Evolutionary conservation across 2,329 filamentous ascomycete species (phyloP).

Genomic region (Trichoderma sp.): DNA sequence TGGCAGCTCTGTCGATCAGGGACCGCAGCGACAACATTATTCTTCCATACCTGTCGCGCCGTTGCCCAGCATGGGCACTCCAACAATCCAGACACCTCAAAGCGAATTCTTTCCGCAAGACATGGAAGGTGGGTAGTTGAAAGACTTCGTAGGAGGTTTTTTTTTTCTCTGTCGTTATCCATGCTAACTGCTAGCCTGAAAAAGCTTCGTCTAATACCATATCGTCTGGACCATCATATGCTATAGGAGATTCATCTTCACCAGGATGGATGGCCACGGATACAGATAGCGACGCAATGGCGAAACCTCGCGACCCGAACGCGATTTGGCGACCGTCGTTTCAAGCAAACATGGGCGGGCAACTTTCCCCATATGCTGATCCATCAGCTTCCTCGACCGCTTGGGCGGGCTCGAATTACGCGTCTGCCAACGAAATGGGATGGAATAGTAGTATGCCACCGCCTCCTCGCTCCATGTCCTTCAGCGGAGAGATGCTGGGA

Average conservation of each 20-base stretch:
- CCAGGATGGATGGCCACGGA: conserved; percentile 48
- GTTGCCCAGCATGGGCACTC: conserved; percentile 43
- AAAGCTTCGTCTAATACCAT: conserved; percentile 38
- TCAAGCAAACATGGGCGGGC: conserved; percentile 44
- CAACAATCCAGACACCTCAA: conserved; percentile 39
- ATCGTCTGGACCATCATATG: conserved; percentile 34
- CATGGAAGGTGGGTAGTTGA: conserved; percentile 42
- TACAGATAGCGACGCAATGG: conserved; percentile 36
- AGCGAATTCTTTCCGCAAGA: conserved; percentile 41
- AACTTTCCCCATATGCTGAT: conserved; percentile 50
- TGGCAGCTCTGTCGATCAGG: conserved; percentile 42
- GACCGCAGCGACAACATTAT: conserved; percentile 40
- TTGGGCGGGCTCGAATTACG: conserved; percentile 43
- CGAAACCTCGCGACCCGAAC: conserved; percentile 44
- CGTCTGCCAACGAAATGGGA: conserved; percentile 43
- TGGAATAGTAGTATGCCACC: conserved; percentile 45
- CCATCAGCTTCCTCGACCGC: conserved; percentile 40
- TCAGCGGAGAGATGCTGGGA: conserved; percentile 42
- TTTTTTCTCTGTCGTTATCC: background rate
- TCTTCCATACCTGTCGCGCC: conserved; percentile 44
- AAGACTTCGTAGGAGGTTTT: background rate
- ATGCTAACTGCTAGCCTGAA: background rate
- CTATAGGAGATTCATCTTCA: conserved; percentile 40
- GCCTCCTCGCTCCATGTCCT: conserved; percentile 48
- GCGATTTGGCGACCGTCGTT: conserved; percentile 51